A percentile compares a stretch with the other conserved stretches of the same genome.
Conservation (phyloP, 495 filamentous ascomycete species). For the Acidomyces sp. region DNA sequence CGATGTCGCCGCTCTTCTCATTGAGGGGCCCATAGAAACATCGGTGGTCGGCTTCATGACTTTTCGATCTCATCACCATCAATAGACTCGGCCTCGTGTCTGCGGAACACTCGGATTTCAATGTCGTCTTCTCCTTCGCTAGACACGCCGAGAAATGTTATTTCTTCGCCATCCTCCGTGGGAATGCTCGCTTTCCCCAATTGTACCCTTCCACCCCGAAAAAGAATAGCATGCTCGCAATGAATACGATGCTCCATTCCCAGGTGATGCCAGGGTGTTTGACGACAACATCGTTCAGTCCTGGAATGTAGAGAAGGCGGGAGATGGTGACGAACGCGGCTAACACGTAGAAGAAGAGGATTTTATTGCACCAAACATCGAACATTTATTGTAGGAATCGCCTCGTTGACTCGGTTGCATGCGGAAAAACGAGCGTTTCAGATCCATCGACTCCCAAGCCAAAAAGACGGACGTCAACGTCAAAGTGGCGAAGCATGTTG, state of each 20-base stretch:
- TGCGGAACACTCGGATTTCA: conserved; percentile 21
- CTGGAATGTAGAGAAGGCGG: conserved; percentile 60
- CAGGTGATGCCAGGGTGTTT: conserved; percentile 60
- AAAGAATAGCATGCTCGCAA: conserved; percentile 47
- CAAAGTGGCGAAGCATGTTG: conserved; percentile 62
- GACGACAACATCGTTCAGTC: conserved; percentile 55
- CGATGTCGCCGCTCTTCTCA: too few relatives aligned
- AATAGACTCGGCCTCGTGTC: too few relatives aligned
- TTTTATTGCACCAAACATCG: conserved; percentile 56
- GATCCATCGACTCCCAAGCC: conserved; percentile 30
- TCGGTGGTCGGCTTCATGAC: too few relatives aligned
- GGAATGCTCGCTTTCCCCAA: conserved; percentile 40
- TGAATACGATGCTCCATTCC: conserved; percentile 57
- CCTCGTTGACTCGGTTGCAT: conserved; percentile 43
- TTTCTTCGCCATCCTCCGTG: conserved; percentile 12
- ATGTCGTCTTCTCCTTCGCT: conserved; percentile 11
- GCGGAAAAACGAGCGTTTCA: conserved; percentile 26
- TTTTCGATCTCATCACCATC: too few relatives aligned
- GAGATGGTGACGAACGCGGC: conserved; percentile 56
- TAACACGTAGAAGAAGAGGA: conserved; percentile 61
- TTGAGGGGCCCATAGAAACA: too few relatives aligned
- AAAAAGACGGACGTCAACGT: conserved; percentile 60
- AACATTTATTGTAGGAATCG: conserved; percentile 36
- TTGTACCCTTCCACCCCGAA: conserved; percentile 56
- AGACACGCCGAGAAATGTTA: too few relatives aligned